Evolutionary conservation across 257 asterid species (phyloP).

Genomic region (Solanum tarapatanum): DNA sequence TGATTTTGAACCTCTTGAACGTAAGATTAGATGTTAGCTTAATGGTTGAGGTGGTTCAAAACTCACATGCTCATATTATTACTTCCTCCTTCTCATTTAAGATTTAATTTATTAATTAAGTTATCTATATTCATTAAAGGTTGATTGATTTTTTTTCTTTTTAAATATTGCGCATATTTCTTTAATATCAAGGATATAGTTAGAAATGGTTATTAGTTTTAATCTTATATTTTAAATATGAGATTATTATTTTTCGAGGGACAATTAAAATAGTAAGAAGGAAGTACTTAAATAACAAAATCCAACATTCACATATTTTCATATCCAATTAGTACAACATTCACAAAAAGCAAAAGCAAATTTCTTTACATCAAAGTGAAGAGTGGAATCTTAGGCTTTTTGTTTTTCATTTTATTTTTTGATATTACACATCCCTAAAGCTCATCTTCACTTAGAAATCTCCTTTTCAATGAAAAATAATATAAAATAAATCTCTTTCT

Average conservation of each 20-base stretch:
- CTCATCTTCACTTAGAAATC: neutral
- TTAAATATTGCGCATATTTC: too few species aligned
- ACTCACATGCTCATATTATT: neutral
- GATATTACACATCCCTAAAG: neutral
- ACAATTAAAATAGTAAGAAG: neutral
- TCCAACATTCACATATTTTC: neutral
- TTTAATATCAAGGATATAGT: neutral
- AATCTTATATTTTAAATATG: neutral
- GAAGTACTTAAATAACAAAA: neutral
- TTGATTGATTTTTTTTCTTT: too few species aligned
- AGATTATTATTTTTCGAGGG: neutral
- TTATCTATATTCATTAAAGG: too few species aligned
- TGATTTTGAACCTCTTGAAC: neutral
- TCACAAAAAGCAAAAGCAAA: constrained; percentile 15
- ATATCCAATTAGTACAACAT: neutral
- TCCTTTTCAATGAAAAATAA: neutral
- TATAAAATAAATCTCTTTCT: neutral
- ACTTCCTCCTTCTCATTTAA: too few species aligned
- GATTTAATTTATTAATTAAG: too few species aligned
- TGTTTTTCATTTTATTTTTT: constrained; percentile 2
- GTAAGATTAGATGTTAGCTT: neutral
- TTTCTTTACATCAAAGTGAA: constrained; percentile 24
- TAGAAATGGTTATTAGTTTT: neutral
- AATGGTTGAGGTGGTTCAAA: neutral
- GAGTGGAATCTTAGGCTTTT: constrained; percentile 20